Conservation (phyloP, 805 yeast species). For the Candida taoyuanica region DNA sequence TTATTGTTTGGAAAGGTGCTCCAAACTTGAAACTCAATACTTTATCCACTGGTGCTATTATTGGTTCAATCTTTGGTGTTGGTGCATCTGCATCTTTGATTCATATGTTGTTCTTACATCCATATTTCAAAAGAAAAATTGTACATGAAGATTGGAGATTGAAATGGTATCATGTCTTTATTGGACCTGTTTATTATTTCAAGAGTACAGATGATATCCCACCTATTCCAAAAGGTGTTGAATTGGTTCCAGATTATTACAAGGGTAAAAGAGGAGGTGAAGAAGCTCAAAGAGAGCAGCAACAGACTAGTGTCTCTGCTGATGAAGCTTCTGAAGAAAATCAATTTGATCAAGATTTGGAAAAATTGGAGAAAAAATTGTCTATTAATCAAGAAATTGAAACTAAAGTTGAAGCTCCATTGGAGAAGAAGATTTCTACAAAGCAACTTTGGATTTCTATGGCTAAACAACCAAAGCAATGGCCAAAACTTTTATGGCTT, state of each 20-base stretch:
- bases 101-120: conserved; percentile 52
- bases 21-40: conserved; percentile 57
- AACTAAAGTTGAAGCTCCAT: conserved; percentile 11
- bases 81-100: conserved; percentile 52
- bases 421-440: conserved; percentile 31
- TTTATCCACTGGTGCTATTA: conserved; percentile 47
- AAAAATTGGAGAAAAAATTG: conserved; percentile 19
- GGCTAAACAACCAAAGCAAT: conserved; percentile 43
- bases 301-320: too few relatives aligned
- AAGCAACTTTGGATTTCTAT: conserved; percentile 35
- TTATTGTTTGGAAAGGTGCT: conserved; percentile 78
- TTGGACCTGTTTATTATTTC: conserved; percentile 56
- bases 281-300: conserved; percentile 6
- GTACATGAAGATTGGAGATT: conserved; percentile 64
- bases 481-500: conserved; percentile 50
- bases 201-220: conserved; percentile 54
- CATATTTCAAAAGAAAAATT: conserved; percentile 58
- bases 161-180: conserved; percentile 47
- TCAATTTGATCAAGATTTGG: conserved; percentile 20
- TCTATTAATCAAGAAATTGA: background rate
- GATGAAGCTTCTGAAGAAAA: conserved; percentile 17
- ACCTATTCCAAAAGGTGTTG: conserved; percentile 58
- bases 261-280: conserved; percentile 46
- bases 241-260: conserved; percentile 59
- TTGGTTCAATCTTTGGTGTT: conserved; percentile 59